phyloP scores from a whole-genome alignment of 2,329 filamentous ascomycete species.

The Talaromyces islandicus region DNA sequence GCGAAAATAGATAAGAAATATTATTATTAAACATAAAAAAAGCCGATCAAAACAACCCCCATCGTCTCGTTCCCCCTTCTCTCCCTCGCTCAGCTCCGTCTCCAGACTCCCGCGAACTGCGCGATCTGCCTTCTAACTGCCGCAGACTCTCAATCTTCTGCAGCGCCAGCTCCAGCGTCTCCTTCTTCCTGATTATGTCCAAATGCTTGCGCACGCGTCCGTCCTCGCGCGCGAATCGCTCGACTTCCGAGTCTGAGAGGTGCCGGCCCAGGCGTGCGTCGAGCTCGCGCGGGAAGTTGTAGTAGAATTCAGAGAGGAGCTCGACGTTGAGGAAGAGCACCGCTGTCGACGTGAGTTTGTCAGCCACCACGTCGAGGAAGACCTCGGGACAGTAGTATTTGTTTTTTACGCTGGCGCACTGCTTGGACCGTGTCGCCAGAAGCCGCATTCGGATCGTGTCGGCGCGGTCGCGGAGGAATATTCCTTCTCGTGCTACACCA shows the following conservation, averaged over 20 bases:
- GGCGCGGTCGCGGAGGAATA: constrained; percentile 87
- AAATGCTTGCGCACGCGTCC: constrained; percentile 82
- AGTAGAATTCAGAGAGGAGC: constrained; percentile 93
- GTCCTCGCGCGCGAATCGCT: constrained; percentile 88
- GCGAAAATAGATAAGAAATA: neutral
- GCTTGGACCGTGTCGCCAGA: constrained; percentile 79
- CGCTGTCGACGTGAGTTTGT: constrained; percentile 88
- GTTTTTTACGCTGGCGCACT: constrained; percentile 76
- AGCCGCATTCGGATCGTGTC: constrained; percentile 89
- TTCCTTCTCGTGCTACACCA: constrained; percentile 71
- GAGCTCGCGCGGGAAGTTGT: constrained; percentile 90
- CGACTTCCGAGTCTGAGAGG: constrained; percentile 71
- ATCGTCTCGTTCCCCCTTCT: constrained; percentile 1
- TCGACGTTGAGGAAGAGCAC: constrained; percentile 98
- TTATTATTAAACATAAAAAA: neutral
- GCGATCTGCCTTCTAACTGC: constrained; percentile 68
- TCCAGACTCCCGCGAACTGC: constrained; percentile 19
- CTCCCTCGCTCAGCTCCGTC: neutral
- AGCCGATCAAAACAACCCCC: constrained; percentile 3
- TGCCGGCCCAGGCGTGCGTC: constrained; percentile 79
- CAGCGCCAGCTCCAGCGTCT: constrained; percentile 84
- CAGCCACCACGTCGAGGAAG: constrained; percentile 94
- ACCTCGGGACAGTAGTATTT: constrained; percentile 97
- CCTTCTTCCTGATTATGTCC: constrained; percentile 87
- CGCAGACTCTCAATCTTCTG: constrained; percentile 92